Evolutionary conservation across 768 basidiomycete species (phyloP), one percentile per base, ranked within the genome.

Genomic region (Amanita fuliginea): DNA sequence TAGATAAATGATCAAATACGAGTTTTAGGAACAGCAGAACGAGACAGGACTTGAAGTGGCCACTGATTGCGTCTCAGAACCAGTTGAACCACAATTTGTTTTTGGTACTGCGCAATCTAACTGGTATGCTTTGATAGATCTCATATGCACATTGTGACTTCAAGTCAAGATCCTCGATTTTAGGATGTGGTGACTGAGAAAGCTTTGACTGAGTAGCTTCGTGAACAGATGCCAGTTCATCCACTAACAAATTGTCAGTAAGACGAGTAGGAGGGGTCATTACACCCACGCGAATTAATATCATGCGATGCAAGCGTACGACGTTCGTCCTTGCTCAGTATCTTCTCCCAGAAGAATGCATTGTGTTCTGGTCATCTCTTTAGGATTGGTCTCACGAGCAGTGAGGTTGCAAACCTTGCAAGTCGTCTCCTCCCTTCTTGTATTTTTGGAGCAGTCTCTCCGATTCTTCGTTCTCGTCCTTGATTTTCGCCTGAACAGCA

Each of bases 1-100:
- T 72, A 32, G 77, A 73, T 49, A 65, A 62, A 35, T 55, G 21
- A 42, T 40, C 16, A 14, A 35, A 56, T 32, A 30, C 30, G 11
- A 28, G 28, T 1, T 28, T 9, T 28, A 8, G 8, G 28, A 28
- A 11, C 10, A 52, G 44, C 41, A 47, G 21, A 35, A 22, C 47
- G 16, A 41, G 18, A 24, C 13, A 30, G 30, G 30, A 30, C 26
- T 30, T 30, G 30, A 28, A 28, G 26, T 28, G 18, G 40, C 13
- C 14, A 37, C 51, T 18, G 35, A 26, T 10, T 18, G 9, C 5
- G 26, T 13, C 30, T 58, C 40, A 61, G 39, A 61, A 55, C 46
- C 53, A 56, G 13, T 49, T 46, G n/a, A 56, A 53, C 19, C 53
- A 54, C n/a, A 51, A 54, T 41, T 30, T 47, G 4, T 50, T 50